A percentile compares a stretch with the other conserved stretches of the same genome.
These are phyloP conservation scores for Entophlyctis luteolus DNA, from an alignment of 192 early-diverging fungal species.

Conservation along the genomic window DNA sequence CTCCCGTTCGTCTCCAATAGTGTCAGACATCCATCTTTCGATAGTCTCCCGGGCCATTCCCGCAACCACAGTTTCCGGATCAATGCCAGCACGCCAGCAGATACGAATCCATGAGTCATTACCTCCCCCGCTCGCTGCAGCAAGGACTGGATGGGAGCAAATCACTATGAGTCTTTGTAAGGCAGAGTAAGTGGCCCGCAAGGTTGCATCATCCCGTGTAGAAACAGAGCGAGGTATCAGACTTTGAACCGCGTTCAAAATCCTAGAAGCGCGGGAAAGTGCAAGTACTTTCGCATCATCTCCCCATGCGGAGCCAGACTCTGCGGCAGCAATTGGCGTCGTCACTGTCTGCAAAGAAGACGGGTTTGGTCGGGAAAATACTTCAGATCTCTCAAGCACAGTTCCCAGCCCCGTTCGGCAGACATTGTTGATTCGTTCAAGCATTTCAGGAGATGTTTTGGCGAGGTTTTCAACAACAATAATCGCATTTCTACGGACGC, in stretches of 20 bases:
- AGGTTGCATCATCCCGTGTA: not conserved
- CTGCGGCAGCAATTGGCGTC: not conserved
- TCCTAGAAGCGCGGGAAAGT: constrained; percentile 27
- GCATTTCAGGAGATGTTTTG: not conserved
- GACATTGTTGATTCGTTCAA: constrained; percentile 20
- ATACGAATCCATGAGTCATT: constrained; percentile 80
- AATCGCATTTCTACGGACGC: constrained; percentile 29
- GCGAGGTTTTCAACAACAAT: constrained; percentile 14
- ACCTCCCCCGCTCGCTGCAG: constrained; percentile 45
- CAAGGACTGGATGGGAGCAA: constrained; percentile 44
- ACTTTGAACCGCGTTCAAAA: constrained; percentile 33
- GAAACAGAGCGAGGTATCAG: constrained; percentile 22
- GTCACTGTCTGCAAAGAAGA: not conserved
- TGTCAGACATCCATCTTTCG: constrained; percentile 6
- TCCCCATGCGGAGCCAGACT: constrained; percentile 30
- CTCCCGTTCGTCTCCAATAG: not conserved
- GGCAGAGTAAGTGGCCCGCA: constrained; percentile 15
- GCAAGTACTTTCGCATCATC: constrained; percentile 30
- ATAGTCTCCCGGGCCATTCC: not conserved
- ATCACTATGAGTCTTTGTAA: constrained; percentile 52
- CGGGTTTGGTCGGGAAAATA: constrained; percentile 13
- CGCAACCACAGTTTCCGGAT: constrained; percentile 63
- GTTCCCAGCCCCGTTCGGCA: constrained; percentile 38
- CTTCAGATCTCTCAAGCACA: constrained; percentile 20
- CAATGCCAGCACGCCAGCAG: constrained; percentile 67